These are phyloP conservation scores for Corylus avellana DNA, from an alignment of 306 rosid species.

Conservation along the genomic window DNA sequence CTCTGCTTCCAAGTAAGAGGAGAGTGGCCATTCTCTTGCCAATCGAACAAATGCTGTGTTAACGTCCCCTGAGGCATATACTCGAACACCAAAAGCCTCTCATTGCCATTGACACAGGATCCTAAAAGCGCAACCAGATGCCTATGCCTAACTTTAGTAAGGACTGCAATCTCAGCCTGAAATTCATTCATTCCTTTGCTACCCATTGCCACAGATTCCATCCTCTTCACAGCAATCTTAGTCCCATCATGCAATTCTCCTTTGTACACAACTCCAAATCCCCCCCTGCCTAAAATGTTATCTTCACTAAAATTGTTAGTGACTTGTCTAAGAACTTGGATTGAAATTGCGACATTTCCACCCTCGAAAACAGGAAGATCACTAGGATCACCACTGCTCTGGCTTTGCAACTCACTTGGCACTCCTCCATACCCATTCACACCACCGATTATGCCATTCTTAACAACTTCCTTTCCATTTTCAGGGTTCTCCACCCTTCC, in stretches of 20 bases:
- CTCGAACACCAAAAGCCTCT: constrained; percentile 85
- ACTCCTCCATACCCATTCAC: constrained; percentile 65
- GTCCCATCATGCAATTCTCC: constrained; percentile 88
- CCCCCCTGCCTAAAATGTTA: constrained; percentile 83
- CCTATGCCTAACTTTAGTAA: constrained; percentile 80
- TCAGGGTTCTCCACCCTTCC: constrained; percentile 61
- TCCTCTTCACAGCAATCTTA: constrained; percentile 85
- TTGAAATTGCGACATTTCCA: constrained; percentile 70
- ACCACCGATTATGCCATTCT: constrained; percentile 47
- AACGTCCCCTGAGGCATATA: constrained; percentile 90
- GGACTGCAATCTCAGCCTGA: constrained; percentile 85
- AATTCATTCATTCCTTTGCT: constrained; percentile 84
- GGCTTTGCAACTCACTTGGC: constrained; percentile 73
- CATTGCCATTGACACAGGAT: constrained; percentile 78
- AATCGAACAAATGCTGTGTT: constrained; percentile 77
- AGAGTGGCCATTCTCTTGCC: constrained; percentile 50
- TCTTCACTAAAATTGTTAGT: constrained; percentile 72
- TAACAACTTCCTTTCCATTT: constrained; percentile 50
- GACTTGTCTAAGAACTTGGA: constrained; percentile 69
- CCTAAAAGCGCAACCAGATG: constrained; percentile 92
- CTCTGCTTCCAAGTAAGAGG: constrained; percentile 89
- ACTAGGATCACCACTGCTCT: constrained; percentile 60
- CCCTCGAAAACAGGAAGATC: constrained; percentile 63
- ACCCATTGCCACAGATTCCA: constrained; percentile 70
- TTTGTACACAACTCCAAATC: constrained; percentile 88